Percentiles rank a stretch among this genome's conserved stretches.
phyloP scores from a whole-genome alignment of 371 early-diverging fungal species.

The Gilbertella persicaria region DNA sequence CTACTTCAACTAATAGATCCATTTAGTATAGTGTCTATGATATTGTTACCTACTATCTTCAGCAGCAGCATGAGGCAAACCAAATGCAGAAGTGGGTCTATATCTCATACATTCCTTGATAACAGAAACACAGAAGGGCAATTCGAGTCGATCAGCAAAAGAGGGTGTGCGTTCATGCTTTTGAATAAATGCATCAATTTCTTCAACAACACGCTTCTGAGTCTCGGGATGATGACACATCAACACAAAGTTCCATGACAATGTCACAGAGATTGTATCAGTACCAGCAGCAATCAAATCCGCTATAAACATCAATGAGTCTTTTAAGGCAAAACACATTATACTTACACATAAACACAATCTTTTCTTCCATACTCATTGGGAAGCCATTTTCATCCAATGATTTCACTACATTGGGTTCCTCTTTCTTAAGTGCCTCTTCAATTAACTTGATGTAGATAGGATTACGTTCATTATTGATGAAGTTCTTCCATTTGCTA shows the following conservation, averaged over 20 bases:
- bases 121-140: conserved; percentile 8
- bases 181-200: conserved; percentile 14
- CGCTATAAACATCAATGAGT: not conserved
- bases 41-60: conserved; percentile 14
- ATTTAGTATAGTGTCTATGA: too few species aligned
- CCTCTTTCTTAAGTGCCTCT: conserved; percentile 6
- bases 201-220: conserved; percentile 2
- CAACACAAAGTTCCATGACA: conserved; percentile 10
- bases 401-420: conserved; percentile 5
- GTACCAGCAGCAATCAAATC: conserved; percentile 17
- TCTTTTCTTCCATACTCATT: conserved; percentile 1
- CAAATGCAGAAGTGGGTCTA: conserved; percentile 3
- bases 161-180: conserved; percentile 1
- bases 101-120: conserved; percentile 13
- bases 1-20: conserved; percentile 14
- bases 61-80: conserved; percentile 4
- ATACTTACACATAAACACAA: conserved; percentile 9
- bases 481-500: not conserved
- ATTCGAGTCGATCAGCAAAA: not conserved
- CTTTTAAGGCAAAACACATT: too few species aligned
- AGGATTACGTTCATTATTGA: conserved; percentile 4
- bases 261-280: conserved; percentile 10
- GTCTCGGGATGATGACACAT: conserved; percentile 9
- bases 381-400: conserved; percentile 1
- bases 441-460: conserved; percentile 2